Evolutionary conservation across 2,329 filamentous ascomycete genomes (phyloP).

Genomic region (Aaosphaeria arxii): DNA sequence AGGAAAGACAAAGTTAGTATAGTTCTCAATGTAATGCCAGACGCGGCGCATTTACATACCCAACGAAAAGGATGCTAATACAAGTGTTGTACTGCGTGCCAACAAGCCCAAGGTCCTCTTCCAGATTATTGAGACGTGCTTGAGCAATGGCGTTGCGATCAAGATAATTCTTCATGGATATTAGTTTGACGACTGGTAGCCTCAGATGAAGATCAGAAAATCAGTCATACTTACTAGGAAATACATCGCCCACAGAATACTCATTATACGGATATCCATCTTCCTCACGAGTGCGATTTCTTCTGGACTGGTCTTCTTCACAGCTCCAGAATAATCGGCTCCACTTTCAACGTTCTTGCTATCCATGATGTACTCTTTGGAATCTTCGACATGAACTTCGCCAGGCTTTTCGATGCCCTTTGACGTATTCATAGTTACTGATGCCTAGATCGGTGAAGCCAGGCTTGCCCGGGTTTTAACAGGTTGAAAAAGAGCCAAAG

Average conservation of each 20-base stretch:
- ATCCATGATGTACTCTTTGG: not conserved
- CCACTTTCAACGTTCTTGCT: not conserved
- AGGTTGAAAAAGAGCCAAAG: too few species aligned
- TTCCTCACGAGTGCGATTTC: conserved; percentile 33
- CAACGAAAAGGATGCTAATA: conserved; percentile 55
- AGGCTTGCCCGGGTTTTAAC: too few species aligned
- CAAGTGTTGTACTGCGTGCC: conserved; percentile 36
- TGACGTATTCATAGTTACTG: not conserved
- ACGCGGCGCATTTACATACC: conserved; percentile 21
- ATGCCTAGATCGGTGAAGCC: not conserved
- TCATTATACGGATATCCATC: conserved; percentile 29
- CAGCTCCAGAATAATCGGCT: conserved; percentile 26
- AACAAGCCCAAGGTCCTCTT: conserved; percentile 46
- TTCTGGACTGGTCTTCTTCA: conserved; percentile 27
- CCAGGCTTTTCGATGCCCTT: conserved; percentile 1
- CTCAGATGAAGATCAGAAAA: not conserved
- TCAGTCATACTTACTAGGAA: conserved; percentile 2
- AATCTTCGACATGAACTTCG: not conserved
- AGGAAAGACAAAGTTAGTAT: not conserved
- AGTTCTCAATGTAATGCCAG: not conserved
- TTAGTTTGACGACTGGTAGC: too few species aligned
- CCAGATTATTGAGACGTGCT: conserved; percentile 61
- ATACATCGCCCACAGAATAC: conserved; percentile 5
- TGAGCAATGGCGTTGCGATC: conserved; percentile 66
- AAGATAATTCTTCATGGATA: conserved; percentile 24